These are phyloP conservation scores for Ophiostoma sp. DNA, from an alignment of 2,329 filamentous ascomycete genomes.

Conservation along the genomic window DNA sequence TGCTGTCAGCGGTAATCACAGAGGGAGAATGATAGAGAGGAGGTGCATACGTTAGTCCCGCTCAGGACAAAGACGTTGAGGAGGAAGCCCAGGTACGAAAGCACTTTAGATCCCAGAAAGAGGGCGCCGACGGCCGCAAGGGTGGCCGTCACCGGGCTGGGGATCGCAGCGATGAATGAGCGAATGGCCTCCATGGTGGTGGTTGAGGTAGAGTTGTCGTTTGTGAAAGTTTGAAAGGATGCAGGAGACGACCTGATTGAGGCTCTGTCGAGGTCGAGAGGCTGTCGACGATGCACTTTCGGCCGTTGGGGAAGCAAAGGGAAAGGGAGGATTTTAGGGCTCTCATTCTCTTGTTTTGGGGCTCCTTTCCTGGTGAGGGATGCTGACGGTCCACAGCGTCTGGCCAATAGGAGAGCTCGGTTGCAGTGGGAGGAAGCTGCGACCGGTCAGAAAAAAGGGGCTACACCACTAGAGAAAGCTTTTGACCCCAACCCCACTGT, in stretches of 20 bases:
- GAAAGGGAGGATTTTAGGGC: background rate
- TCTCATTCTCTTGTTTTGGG: background rate
- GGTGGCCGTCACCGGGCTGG: conserved; percentile 45
- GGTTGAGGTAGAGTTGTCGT: background rate
- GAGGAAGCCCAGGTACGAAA: conserved; percentile 62
- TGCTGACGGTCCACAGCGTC: background rate
- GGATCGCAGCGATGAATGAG: conserved; percentile 43
- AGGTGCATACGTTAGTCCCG: conserved; percentile 58
- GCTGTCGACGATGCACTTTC: background rate
- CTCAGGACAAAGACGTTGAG: conserved; percentile 68
- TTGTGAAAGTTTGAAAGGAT: background rate
- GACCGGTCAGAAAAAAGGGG: background rate
- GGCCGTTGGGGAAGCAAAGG: background rate
- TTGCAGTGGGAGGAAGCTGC: background rate
- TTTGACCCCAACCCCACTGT: background rate
- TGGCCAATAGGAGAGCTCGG: conserved; percentile 6
- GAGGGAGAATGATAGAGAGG: too few relatives aligned
- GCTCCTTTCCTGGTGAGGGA: background rate
- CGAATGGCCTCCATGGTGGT: conserved; percentile 38
- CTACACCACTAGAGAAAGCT: background rate
- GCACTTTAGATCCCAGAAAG: conserved; percentile 55
- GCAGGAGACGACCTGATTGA: background rate
- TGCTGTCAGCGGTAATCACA: background rate
- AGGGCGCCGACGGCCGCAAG: conserved; percentile 60
- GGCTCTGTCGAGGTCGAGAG: background rate